Conservation (phyloP, 2,329 filamentous ascomycete genomes). For the Aplosporella prunicola region DNA sequence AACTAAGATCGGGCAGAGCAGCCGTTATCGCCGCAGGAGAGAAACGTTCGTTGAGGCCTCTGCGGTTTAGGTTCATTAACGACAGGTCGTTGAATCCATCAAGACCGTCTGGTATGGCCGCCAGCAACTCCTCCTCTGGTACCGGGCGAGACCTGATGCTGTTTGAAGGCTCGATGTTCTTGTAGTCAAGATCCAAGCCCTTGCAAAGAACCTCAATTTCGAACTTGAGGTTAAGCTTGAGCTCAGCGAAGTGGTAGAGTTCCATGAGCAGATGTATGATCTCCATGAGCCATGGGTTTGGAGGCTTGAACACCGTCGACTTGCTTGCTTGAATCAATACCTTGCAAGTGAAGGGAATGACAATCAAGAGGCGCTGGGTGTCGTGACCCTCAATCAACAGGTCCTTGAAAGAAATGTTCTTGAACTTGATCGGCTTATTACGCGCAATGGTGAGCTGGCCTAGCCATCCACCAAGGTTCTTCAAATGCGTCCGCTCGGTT, state of each 20-base stretch:
- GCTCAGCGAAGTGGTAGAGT: constrained; percentile 81
- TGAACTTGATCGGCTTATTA: constrained; percentile 91
- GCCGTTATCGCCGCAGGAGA: constrained; percentile 69
- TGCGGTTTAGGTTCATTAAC: constrained; percentile 52
- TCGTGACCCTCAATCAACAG: constrained; percentile 89
- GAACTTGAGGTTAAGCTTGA: constrained; percentile 96
- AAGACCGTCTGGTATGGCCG: constrained; percentile 53
- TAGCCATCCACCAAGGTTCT: constrained; percentile 90
- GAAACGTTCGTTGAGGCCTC: constrained; percentile 57
- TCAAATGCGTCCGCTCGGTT: constrained; percentile 77
- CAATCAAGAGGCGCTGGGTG: constrained; percentile 79
- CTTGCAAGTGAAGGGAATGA: constrained; percentile 97
- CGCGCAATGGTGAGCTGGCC: constrained; percentile 86
- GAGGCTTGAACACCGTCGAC: constrained; percentile 84
- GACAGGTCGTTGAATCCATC: constrained; percentile 79
- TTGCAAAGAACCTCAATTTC: constrained; percentile 98
- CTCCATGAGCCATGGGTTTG: constrained; percentile 97
- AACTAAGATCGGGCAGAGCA: constrained; percentile 73
- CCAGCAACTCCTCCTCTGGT: constrained; percentile 49
- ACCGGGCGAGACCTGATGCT: constrained; percentile 70
- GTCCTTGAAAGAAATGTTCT: constrained; percentile 95
- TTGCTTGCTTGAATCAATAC: constrained; percentile 75
- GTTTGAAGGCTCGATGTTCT: constrained; percentile 76
- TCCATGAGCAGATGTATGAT: constrained; percentile 86
- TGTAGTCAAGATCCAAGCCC: constrained; percentile 83